These are phyloP conservation scores for Trichosporon ovoides DNA, from an alignment of 1,284 basidiomycete genomes.

Conservation along the genomic window DNA sequence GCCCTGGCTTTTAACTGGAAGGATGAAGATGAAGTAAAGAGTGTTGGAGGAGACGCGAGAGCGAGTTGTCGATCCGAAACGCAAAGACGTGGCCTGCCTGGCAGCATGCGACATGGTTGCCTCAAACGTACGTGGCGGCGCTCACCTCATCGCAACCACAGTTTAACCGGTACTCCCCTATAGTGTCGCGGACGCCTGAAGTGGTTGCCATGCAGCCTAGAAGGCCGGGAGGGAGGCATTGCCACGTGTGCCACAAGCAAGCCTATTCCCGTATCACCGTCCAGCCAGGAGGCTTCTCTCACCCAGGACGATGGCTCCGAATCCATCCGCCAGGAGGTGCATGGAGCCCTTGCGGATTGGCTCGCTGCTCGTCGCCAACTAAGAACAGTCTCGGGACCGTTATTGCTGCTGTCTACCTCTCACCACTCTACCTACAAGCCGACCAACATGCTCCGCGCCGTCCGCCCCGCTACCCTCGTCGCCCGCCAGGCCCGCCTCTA, in stretches of 20 bases:
- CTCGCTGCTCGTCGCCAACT: slow-evolving; percentile 4
- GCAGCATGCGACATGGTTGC: neutral
- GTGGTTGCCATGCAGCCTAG: too few relatives aligned
- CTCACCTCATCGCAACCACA: neutral
- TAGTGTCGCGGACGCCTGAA: neutral
- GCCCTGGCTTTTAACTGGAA: slow-evolving; percentile 9
- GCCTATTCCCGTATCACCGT: neutral
- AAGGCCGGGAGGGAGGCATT: too few relatives aligned
- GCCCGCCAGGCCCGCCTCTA: slow-evolving; percentile 25
- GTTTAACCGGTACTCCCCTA: neutral
- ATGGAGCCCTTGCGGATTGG: slow-evolving; percentile 5
- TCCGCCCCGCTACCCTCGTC: slow-evolving; percentile 17
- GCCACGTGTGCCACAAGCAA: neutral
- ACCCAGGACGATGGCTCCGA: slow-evolving; percentile 5
- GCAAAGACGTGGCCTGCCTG: slow-evolving; percentile 2
- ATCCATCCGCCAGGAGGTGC: slow-evolving; percentile 4
- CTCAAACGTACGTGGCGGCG: slow-evolving; percentile 6
- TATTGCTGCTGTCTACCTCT: slow-evolving; percentile 4
- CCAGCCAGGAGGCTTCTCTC: neutral
- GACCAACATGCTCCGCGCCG: slow-evolving; percentile 21
- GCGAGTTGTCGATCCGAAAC: slow-evolving; percentile 3
- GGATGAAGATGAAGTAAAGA: slow-evolving; percentile 3
- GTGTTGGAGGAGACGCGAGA: neutral
- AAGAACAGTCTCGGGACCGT: neutral
- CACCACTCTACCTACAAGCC: slow-evolving; percentile 15